Percentiles rank a stretch among this genome's conserved stretches.
These are phyloP conservation scores for Yamadazyma diddensiae DNA, from an alignment of 1,139 yeast genomes.

Conservation along the genomic window DNA sequence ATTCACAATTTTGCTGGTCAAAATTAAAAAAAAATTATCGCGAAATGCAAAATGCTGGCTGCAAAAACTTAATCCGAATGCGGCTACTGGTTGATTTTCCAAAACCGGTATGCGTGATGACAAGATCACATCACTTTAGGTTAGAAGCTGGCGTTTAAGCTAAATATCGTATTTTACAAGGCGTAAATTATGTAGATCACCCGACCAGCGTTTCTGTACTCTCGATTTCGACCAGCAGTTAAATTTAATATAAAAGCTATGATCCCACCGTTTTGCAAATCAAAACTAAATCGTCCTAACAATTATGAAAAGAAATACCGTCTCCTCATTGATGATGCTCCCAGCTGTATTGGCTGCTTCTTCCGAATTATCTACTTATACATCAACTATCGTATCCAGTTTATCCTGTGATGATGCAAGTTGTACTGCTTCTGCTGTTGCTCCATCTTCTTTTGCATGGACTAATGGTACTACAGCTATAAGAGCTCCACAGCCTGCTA, in stretches of 20 bases:
- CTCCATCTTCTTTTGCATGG: constrained; percentile 27
- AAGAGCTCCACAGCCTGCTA: not conserved
- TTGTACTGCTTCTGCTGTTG: constrained; percentile 14
- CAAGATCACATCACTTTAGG: not conserved
- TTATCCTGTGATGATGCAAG: constrained; percentile 19
- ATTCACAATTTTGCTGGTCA: no score
- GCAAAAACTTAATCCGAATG: constrained; percentile 2
- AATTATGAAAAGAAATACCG: constrained; percentile 9
- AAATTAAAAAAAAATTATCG: constrained; percentile 1
- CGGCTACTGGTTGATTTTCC: not conserved
- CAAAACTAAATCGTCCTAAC: no score
- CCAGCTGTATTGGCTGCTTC: constrained; percentile 25
- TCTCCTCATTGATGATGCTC: constrained; percentile 16
- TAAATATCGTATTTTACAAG: constrained; percentile 1
- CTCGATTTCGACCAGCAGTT: not conserved
- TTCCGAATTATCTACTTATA: constrained; percentile 19
- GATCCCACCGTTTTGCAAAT: no score
- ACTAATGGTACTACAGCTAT: constrained; percentile 15
- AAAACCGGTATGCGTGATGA: not conserved
- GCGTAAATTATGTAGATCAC: not conserved
- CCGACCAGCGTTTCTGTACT: not conserved
- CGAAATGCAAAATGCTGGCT: constrained; percentile 9
- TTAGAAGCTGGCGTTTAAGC: not conserved
- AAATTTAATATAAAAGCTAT: no score
- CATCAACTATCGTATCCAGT: constrained; percentile 28